A percentile compares a stretch with the other conserved stretches of the same genome.
Conservation (phyloP, 768 basidiomycete species). For the Pleurotus pulmonarius region DNA sequence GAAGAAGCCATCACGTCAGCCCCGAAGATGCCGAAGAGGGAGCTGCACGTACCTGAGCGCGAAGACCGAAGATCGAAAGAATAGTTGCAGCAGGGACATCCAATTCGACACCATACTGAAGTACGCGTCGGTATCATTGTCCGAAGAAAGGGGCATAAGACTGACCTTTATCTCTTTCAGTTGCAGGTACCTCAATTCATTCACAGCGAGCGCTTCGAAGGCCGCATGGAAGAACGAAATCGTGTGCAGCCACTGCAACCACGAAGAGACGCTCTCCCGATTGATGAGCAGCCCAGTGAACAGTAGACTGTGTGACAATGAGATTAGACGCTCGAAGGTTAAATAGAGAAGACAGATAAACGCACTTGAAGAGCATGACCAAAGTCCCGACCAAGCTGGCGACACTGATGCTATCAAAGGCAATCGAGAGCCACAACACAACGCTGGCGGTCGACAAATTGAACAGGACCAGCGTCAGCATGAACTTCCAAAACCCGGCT, state of each 20-base stretch:
- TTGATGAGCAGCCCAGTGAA: slow-evolving; percentile 97
- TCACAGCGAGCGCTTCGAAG: slow-evolving; percentile 96
- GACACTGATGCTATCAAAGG: slow-evolving; percentile 81
- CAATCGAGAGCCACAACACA: slow-evolving; percentile 85
- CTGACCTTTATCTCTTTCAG: slow-evolving; percentile 86
- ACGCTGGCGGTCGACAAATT: slow-evolving; percentile 94
- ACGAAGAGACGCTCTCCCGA: slow-evolving; percentile 72
- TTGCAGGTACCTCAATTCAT: slow-evolving; percentile 91
- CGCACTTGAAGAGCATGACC: slow-evolving; percentile 98
- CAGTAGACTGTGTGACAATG: slow-evolving; percentile 56
- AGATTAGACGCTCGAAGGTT: neutral
- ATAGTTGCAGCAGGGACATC: slow-evolving; percentile 97
- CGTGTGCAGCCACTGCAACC: slow-evolving; percentile 83
- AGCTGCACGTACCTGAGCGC: slow-evolving; percentile 58
- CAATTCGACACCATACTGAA: slow-evolving; percentile 91
- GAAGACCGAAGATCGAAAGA: slow-evolving; percentile 88
- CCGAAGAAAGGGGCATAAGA: slow-evolving; percentile 1
- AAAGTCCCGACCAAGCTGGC: slow-evolving; percentile 93
- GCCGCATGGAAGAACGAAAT: slow-evolving; percentile 98
- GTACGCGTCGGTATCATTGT: neutral
- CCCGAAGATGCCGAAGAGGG: slow-evolving; percentile 15
- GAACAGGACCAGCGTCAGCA: slow-evolving; percentile 93
- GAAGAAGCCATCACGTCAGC: neutral
- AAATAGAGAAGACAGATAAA: slow-evolving; percentile 12
- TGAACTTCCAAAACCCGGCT: slow-evolving; percentile 95